Evolutionary conservation across 441 rosid species (phyloP).

Genomic region (Gossypium laxum): DNA sequence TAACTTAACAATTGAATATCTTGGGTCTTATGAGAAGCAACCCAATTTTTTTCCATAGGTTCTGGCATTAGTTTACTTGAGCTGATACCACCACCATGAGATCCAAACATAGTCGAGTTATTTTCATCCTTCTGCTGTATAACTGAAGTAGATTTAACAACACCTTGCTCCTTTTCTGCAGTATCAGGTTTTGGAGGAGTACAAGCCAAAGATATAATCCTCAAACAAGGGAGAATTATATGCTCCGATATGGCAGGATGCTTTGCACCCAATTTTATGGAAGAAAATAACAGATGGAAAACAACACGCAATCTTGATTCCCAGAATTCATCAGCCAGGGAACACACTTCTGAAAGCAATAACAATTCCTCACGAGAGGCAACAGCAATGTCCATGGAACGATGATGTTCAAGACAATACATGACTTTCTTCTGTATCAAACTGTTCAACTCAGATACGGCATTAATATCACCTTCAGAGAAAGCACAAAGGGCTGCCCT

Average conservation of each 20-base stretch:
- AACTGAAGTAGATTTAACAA: constrained; percentile 46
- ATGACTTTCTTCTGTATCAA: constrained; percentile 92
- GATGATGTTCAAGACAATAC: constrained; percentile 99
- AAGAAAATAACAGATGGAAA: constrained; percentile 90
- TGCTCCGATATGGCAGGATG: constrained; percentile 99
- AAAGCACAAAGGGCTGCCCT: constrained; percentile 93
- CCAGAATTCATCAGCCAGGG: constrained; percentile 97
- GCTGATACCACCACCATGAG: constrained; percentile 29
- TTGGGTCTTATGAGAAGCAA: constrained; percentile 56
- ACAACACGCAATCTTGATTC: constrained; percentile 95
- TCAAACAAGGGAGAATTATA: constrained; percentile 96
- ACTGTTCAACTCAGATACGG: constrained; percentile 80
- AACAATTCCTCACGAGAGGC: constrained; percentile 93
- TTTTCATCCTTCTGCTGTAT: constrained; percentile 63
- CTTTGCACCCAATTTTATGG: constrained; percentile 96
- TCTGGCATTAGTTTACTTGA: constrained; percentile 44
- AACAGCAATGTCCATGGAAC: constrained; percentile 94
- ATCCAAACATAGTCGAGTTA: constrained; percentile 34
- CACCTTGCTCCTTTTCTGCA: constrained; percentile 65
- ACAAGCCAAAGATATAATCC: constrained; percentile 93
- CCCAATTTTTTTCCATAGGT: constrained; percentile 54
- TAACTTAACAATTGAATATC: constrained; percentile 91
- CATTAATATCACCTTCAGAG: constrained; percentile 87
- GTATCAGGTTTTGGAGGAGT: constrained; percentile 98
- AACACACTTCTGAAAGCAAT: constrained; percentile 97